phyloP scores from a whole-genome alignment of 192 early-diverging fungal genomes.

The Gamsiella multidivaricata region DNA sequence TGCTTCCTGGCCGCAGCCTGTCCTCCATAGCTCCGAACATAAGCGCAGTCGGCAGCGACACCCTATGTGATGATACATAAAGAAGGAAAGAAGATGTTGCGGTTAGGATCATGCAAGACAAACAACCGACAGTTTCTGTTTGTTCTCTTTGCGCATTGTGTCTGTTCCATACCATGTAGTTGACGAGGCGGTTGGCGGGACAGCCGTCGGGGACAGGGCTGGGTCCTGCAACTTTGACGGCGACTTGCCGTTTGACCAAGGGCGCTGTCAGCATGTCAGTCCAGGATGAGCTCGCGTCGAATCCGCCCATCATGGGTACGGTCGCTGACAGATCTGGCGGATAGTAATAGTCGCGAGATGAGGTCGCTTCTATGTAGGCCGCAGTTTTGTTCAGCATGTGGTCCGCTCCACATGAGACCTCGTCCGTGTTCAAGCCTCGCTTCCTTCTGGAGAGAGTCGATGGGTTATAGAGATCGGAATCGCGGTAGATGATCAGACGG shows the following conservation, averaged over 20 bases:
- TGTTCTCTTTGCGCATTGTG: neutral
- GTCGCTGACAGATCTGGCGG: conserved; percentile 28
- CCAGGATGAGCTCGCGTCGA: conserved; percentile 37
- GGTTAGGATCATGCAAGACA: too few relatives aligned
- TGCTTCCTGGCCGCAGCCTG: conserved; percentile 67
- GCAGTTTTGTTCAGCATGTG: conserved; percentile 21
- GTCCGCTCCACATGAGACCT: conserved; percentile 33
- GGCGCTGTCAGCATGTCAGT: conserved; percentile 13
- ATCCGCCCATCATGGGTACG: conserved; percentile 14
- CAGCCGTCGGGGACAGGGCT: conserved; percentile 50
- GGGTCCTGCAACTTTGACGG: conserved; percentile 35
- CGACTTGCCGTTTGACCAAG: conserved; percentile 25
- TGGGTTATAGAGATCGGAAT: conserved; percentile 49
- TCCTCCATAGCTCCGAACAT: conserved; percentile 67
- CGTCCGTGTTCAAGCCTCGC: conserved; percentile 3
- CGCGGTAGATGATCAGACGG: conserved; percentile 34
- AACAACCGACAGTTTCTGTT: neutral
- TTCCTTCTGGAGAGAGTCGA: neutral
- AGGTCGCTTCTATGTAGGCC: conserved; percentile 1
- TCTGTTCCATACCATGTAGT: conserved; percentile 47
- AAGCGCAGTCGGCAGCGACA: conserved; percentile 80
- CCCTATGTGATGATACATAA: conserved; percentile 57
- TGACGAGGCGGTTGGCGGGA: conserved; percentile 47
- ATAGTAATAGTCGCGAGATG: conserved; percentile 34
- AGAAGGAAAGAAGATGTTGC: neutral